Conservation (phyloP, 2,329 filamentous ascomycete genomes). For the Penicillium fuscoglaucum region DNA sequence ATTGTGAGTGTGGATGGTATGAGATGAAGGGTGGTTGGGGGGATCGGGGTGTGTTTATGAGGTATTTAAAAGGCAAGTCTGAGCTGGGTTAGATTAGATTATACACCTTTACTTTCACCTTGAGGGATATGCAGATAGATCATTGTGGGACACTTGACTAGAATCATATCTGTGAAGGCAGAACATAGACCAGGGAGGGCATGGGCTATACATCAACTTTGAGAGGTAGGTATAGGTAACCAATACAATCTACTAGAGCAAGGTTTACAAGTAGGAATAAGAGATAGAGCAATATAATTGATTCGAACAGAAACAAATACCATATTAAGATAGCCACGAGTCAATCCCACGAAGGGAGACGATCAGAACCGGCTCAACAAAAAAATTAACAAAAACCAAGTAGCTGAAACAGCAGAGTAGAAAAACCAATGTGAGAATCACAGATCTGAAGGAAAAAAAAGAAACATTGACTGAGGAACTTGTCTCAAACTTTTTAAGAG, state of each 20-base stretch:
- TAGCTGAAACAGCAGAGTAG: slow-evolving; percentile 5
- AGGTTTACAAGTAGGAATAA: neutral
- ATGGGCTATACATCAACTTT: neutral
- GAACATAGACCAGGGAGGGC: too few relatives aligned
- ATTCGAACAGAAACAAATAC: slow-evolving; percentile 15
- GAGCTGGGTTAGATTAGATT: slow-evolving; percentile 21
- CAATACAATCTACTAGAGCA: neutral
- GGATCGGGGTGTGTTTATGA: slow-evolving; percentile 22
- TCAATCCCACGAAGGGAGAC: slow-evolving; percentile 51
- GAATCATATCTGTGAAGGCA: neutral
- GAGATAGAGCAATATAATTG: neutral
- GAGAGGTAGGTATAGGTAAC: too few relatives aligned
- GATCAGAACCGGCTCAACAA: slow-evolving; percentile 50
- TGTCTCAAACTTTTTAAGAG: slow-evolving; percentile 36
- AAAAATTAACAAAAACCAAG: slow-evolving; percentile 8
- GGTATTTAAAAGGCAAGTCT: slow-evolving; percentile 34
- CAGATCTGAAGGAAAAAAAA: slow-evolving; percentile 7
- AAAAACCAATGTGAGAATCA: slow-evolving; percentile 5
- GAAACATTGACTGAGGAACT: slow-evolving; percentile 13
- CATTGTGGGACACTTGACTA: neutral
- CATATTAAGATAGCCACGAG: slow-evolving; percentile 47
- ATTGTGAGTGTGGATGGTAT: neutral
- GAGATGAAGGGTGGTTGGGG: slow-evolving; percentile 2
- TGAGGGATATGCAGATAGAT: neutral
- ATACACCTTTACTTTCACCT: neutral